Evolutionary conservation across 805 yeast genomes (phyloP).

Genomic region (Candida sanyiensis): DNA sequence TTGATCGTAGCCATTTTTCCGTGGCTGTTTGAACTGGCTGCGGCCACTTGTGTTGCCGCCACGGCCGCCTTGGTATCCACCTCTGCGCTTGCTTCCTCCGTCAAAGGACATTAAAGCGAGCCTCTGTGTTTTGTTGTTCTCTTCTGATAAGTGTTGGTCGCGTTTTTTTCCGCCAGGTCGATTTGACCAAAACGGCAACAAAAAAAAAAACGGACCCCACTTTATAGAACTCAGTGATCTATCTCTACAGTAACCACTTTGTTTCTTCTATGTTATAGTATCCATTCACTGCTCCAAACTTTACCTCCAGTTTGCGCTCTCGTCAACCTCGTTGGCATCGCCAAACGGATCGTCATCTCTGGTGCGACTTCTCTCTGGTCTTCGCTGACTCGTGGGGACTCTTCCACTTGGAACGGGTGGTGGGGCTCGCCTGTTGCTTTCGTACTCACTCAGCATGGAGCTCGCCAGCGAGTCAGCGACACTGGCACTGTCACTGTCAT

Average conservation of each 20-base stretch:
- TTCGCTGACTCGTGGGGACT: background rate
- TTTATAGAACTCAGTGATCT: no score
- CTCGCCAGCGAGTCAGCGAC: conserved; percentile 26
- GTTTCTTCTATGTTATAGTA: no score
- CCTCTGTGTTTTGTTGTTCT: no score
- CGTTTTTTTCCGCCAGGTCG: no score
- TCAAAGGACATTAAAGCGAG: no score
- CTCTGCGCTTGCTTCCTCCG: background rate
- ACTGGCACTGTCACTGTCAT: conserved; percentile 29
- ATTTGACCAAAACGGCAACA: no score
- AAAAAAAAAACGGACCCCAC: no score
- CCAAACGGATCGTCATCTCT: conserved; percentile 45
- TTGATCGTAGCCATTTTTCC: background rate
- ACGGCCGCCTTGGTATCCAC: no score
- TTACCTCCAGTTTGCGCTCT: conserved; percentile 21
- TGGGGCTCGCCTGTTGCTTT: conserved; percentile 16
- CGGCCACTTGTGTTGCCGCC: background rate
- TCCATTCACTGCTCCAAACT: no score
- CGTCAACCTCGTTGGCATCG: conserved; percentile 37
- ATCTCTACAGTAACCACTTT: no score
- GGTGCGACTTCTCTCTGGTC: conserved; percentile 12
- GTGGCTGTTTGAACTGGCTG: background rate
- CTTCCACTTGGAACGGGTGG: conserved; percentile 16
- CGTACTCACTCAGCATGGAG: conserved; percentile 25
- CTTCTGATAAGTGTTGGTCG: no score